Percentiles rank a stretch among this genome's conserved stretches.
Conservation (phyloP, 257 asterid genomes). For the Gardenia jasminoides region DNA sequence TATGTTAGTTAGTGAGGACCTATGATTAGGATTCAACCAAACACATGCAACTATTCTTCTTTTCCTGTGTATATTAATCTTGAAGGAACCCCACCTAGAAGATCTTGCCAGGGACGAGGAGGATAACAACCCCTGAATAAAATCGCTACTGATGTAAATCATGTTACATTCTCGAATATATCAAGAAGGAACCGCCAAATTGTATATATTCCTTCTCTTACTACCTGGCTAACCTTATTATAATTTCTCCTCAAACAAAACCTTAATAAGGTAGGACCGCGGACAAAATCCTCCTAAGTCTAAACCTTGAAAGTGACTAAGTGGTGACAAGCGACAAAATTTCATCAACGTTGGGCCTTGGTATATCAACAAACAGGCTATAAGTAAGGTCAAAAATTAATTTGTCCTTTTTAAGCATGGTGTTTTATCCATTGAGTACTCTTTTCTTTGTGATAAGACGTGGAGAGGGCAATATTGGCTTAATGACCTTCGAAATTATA, state of each 20-base stretch:
- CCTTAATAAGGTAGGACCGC: background rate
- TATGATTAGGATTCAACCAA: constrained; percentile 10
- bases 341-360: background rate
- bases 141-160: background rate
- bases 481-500: background rate
- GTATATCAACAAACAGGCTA: background rate
- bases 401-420: too few species aligned
- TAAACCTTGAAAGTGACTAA: background rate
- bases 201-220: background rate
- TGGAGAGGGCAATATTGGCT: background rate
- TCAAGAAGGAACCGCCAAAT: constrained; percentile 8
- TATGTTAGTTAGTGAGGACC: background rate
- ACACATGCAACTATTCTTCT: constrained; percentile 24
- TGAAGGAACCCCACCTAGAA: constrained; percentile 29
- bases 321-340: background rate
- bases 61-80: background rate
- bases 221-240: background rate
- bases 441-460: background rate
- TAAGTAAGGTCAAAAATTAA: background rate
- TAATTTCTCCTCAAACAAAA: background rate
- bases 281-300: too few species aligned
- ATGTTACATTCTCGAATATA: background rate
- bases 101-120: constrained; percentile 18
- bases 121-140: background rate
- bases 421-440: background rate